Evolutionary conservation across 2,329 filamentous ascomycete genomes (phyloP), one percentile per base, ranked within the genome.

Genomic region (Lasiodiplodia gonubiensis): DNA sequence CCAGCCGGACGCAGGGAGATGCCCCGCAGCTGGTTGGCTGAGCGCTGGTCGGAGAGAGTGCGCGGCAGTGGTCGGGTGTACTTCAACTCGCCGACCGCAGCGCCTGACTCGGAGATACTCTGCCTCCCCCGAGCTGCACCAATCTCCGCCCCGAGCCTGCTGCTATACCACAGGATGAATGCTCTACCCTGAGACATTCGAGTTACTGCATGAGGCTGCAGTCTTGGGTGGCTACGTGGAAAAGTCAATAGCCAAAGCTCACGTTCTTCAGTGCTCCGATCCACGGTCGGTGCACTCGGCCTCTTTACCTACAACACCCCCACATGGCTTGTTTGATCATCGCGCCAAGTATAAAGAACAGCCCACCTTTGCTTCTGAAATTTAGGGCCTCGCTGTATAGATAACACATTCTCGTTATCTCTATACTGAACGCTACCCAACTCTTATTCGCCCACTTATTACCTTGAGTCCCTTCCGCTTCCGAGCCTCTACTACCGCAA

Each of bases 21-120:
- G n/a, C 53, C 53, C 53, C 53, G 53, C 53, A 23, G 23, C 12
- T 3, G 11, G 8, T 4, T 23, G n/a, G 37, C 5, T 25, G 55
- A 18, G 35, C 7, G 37, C 7, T 4, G 12, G 35, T n/a, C 42
- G 55, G 39, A 18, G 55, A 37, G 23, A 8, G 11, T 23, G 23
- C 11, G 25, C 57, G 39, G 57, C 57, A 59, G 37, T 39, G 35
- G 14, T 60, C 55, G 55, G 55, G 23, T 2, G 23, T 61, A 49
- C 57, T 49, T 61, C 7, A 35, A 25, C 27, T n/a, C 57, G 57
- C 57, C 57, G 57, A 14, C 55, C 21, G 23, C 25, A 10, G 2
- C 0, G 7, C 5, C 57, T 61, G 57, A 48, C 57, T 61, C 57
- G 57, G 57, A 61, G 35, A 30, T 61, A 61, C 37, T n/a, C 18